A percentile compares a stretch with the other conserved stretches of the same genome.
These are phyloP conservation scores for Dalbergia cochinchinensis DNA, from an alignment of 306 rosid genomes.

Conservation along the genomic window DNA sequence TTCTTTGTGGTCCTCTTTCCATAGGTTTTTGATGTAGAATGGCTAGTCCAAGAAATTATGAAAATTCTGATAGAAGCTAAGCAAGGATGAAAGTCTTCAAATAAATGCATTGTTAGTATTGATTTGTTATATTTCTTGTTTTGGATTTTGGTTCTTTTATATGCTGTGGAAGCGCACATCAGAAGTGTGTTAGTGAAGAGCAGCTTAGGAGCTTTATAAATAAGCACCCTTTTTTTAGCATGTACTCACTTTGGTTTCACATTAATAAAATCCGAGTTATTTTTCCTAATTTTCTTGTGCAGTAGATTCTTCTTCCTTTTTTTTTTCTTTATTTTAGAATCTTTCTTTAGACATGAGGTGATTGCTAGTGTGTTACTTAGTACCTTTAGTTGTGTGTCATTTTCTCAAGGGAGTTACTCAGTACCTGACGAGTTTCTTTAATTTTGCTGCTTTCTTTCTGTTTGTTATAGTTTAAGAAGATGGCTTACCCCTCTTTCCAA, in stretches of 20 bases:
- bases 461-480: not conserved
- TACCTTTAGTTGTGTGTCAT: not conserved
- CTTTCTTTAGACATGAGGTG: not conserved
- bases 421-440: not conserved
- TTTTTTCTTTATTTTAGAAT: not conserved
- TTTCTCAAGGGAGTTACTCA: not conserved
- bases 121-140: slow-evolving; percentile 32
- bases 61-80: slow-evolving; percentile 24
- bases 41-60: slow-evolving; percentile 19
- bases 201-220: slow-evolving; percentile 36
- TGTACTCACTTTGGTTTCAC: slow-evolving; percentile 28
- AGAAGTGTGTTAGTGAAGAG: slow-evolving; percentile 33
- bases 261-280: slow-evolving; percentile 8
- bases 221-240: slow-evolving; percentile 39
- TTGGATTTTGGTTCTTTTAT: slow-evolving; percentile 32
- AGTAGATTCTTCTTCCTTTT: not conserved
- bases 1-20: slow-evolving; percentile 39
- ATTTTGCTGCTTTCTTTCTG: not conserved
- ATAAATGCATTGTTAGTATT: slow-evolving; percentile 38
- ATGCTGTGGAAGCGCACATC: slow-evolving; percentile 34
- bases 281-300: not conserved
- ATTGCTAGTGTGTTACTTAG: slow-evolving; percentile 8
- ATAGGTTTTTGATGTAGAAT: slow-evolving; percentile 18
- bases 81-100: slow-evolving; percentile 27
- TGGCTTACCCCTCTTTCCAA: not conserved